Evolutionary conservation across 2,329 filamentous ascomycete species (phyloP), one percentile per base, ranked within the genome.

Genomic region (Aspergillus ustus): DNA sequence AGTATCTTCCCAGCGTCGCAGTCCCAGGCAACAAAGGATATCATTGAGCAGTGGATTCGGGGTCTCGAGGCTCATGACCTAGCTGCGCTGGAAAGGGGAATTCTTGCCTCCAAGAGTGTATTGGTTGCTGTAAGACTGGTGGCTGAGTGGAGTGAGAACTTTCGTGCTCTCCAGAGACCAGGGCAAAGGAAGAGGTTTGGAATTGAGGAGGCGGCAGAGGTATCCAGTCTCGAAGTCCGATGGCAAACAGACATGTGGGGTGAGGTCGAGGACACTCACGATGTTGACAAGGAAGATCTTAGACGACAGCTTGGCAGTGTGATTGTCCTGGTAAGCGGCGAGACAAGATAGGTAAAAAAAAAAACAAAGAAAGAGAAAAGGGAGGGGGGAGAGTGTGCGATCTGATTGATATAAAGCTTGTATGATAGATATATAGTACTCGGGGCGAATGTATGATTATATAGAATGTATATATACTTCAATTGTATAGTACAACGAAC

Each of bases 181-280:
- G 73, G 69, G 0, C 72, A 68, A 57, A 73, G 25, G 25, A 25
- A 66, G 64, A 78, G 73, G 37, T 97, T 96, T 73, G 91, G 91
- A 0, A 88, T 96, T 13, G 91, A 96, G 70, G 88, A 96, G 74
- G 94, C 93, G 0, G 89, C 91, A 0, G 83, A 85, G 70, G 89
- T 90, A 15, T 88, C 90, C 6, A 97, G 86, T 70, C 76, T 96
- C 46, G 95, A 99, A 81, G 92, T 97, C 17, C 84, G 87, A 66
- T 97, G 92, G 89, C 95, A 99, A 84, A 96, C 89, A 1, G 82
- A 85, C 29, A 89, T 91, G 78, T 98, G 95, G 94, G 95, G 95
- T 8, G 93, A 97, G 82, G 95, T 99, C 0, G 95, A 99, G 76
- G 93, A 99, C 78, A 97, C 93, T 29, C 95, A 99, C 78, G 95